Percentiles rank a stretch among this genome's conserved stretches.
phyloP scores from a whole-genome alignment of 768 basidiomycete genomes.

The Xerocomellus amylosporus region DNA sequence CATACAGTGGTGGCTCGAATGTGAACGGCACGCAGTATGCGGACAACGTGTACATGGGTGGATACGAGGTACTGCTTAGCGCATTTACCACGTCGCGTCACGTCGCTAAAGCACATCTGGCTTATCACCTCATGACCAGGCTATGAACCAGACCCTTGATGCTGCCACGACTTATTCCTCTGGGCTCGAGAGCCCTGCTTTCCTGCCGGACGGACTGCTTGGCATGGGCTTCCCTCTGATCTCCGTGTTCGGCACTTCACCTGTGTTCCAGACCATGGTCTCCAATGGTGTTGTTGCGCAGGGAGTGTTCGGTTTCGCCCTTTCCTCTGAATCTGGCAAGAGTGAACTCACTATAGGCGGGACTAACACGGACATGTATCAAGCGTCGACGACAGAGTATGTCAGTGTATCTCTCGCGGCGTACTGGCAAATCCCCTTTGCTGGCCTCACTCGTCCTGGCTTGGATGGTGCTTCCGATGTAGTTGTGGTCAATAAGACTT shows the following conservation, averaged over 20 bases:
- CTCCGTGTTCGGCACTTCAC: slow-evolving; percentile 34
- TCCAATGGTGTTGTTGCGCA: slow-evolving; percentile 32
- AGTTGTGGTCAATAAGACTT: slow-evolving; percentile 23
- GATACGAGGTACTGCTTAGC: slow-evolving; percentile 30
- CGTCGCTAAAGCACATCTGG: not conserved
- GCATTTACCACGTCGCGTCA: slow-evolving; percentile 6
- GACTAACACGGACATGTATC: slow-evolving; percentile 44
- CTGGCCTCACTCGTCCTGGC: slow-evolving; percentile 27
- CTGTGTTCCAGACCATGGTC: slow-evolving; percentile 47
- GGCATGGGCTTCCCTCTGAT: slow-evolving; percentile 43
- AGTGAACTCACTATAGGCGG: slow-evolving; percentile 61
- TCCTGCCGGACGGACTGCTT: slow-evolving; percentile 40
- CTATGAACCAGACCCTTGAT: slow-evolving; percentile 41
- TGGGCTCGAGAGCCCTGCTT: slow-evolving; percentile 25
- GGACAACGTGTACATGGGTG: slow-evolving; percentile 44
- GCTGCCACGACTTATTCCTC: slow-evolving; percentile 40
- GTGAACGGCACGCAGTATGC: slow-evolving; percentile 40
- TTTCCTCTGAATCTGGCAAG: slow-evolving; percentile 36
- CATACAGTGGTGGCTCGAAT: slow-evolving; percentile 39
- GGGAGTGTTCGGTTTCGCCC: slow-evolving; percentile 48
- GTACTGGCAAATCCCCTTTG: slow-evolving; percentile 39
- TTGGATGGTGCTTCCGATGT: slow-evolving; percentile 19
- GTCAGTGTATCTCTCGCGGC: slow-evolving; percentile 28
- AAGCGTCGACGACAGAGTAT: slow-evolving; percentile 41
- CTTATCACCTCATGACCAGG: slow-evolving; percentile 19